Percentiles rank a stretch among this genome's conserved stretches.
These are phyloP conservation scores for Zygosaccharomyces lentus DNA, from an alignment of 805 yeast genomes.

Conservation along the genomic window DNA sequence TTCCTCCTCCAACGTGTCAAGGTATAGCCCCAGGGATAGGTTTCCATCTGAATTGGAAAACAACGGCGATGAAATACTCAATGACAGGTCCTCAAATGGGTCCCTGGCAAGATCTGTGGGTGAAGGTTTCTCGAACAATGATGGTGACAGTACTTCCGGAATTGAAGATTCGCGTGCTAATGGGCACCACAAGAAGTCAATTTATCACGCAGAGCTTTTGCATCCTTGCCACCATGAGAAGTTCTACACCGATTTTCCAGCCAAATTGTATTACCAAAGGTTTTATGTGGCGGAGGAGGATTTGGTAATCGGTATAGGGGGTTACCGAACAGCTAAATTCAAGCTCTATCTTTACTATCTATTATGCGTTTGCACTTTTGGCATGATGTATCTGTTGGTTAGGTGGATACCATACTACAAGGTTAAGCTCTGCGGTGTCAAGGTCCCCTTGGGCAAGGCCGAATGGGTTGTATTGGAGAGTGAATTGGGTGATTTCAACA, in stretches of 20 bases:
- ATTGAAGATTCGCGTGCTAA: conserved; percentile 18
- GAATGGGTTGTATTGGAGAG: conserved; percentile 94
- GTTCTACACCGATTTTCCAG: conserved; percentile 40
- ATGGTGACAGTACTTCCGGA: conserved; percentile 21
- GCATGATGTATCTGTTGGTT: conserved; percentile 65
- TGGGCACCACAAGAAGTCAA: conserved; percentile 23
- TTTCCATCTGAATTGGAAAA: conserved; percentile 37
- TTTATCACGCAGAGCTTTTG: conserved; percentile 30
- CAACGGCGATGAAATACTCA: conserved; percentile 34
- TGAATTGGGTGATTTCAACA: conserved; percentile 80
- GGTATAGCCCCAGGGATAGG: conserved; percentile 37
- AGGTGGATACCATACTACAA: conserved; percentile 85
- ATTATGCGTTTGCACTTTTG: conserved; percentile 57
- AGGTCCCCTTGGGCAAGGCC: conserved; percentile 69
- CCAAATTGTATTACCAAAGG: conserved; percentile 59
- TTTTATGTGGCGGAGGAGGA: conserved; percentile 95
- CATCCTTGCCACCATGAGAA: conserved; percentile 41
- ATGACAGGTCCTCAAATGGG: conserved; percentile 25
- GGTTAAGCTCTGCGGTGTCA: conserved; percentile 60
- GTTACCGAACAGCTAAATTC: conserved; percentile 55
- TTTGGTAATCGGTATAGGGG: conserved; percentile 90
- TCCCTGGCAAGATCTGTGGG: conserved; percentile 22
- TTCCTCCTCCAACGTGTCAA: conserved; percentile 37
- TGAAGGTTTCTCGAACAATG: conserved; percentile 20
- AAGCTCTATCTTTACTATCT: conserved; percentile 48